Conservation (phyloP, 768 basidiomycete genomes). For the Tephrocybe sp. region DNA sequence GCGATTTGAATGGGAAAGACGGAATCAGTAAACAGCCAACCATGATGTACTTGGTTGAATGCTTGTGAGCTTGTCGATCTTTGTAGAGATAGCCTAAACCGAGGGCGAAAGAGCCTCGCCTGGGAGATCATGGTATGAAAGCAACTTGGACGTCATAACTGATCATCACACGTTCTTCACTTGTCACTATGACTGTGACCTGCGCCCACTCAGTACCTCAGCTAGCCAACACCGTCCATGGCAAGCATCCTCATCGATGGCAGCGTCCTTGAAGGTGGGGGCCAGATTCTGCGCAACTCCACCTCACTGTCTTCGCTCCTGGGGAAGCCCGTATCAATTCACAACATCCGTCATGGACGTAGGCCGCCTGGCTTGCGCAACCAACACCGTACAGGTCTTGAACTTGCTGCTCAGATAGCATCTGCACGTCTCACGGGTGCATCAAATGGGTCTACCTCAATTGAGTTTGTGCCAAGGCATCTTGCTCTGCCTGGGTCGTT, state of each 20-base stretch:
- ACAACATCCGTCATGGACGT: constrained; percentile 58
- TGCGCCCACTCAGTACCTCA: background rate
- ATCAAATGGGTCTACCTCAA: constrained; percentile 43
- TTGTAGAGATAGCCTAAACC: too few relatives aligned
- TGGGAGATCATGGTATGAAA: too few relatives aligned
- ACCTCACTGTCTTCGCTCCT: constrained; percentile 66
- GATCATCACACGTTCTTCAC: too few relatives aligned
- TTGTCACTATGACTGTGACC: background rate
- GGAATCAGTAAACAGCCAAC: constrained; percentile 71
- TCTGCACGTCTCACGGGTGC: constrained; percentile 54
- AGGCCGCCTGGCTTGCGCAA: constrained; percentile 64
- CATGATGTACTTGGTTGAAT: constrained; percentile 7
- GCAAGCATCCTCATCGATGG: constrained; percentile 36
- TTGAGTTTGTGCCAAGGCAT: constrained; percentile 56
- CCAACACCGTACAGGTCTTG: constrained; percentile 71
- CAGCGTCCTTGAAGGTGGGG: constrained; percentile 59
- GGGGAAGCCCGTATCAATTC: constrained; percentile 53
- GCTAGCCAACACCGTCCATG: constrained; percentile 20
- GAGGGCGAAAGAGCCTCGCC: too few relatives aligned
- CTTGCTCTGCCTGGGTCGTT: constrained; percentile 39
- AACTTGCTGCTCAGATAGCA: constrained; percentile 61
- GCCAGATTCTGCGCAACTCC: constrained; percentile 71
- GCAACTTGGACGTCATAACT: too few relatives aligned
- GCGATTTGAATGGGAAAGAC: constrained; percentile 75
- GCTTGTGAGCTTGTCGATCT: background rate